Base-by-base conservation (phyloP, 768 basidiomycete species). In the Phylloporus arenicola region DNA sequence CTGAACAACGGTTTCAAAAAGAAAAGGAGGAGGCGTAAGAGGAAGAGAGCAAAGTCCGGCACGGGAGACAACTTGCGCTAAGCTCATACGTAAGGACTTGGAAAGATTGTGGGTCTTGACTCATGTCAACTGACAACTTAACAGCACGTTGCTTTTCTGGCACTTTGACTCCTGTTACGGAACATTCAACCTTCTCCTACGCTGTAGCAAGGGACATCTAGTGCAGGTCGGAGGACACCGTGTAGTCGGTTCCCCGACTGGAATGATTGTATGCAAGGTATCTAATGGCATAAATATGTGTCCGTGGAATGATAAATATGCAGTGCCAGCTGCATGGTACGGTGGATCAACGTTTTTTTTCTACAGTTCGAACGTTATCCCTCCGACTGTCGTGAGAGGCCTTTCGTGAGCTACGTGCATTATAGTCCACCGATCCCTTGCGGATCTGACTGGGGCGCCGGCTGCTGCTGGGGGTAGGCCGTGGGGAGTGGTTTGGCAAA, bases 11-110 rank as follows among this genome's bases (percentile, higher is more conserved):
- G 59, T 54, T 64, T 74, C 30, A 83, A 77, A 60, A 83, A 78
- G 70, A 84, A 73, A 55, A 72, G 78, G 7, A 78, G 68, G 63
- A 70, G 76, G 53, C 74, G 70, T 50, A 81, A 76, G 59, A 80
- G 75, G 58, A 82, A 76, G 67, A 81, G 77, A 58, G 68, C 68
- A 47, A 70, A 65, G 24, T 27, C 57, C 45, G 56, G 51, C 49
- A 61, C 61, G 40, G 55, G 47, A 54, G 53, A 56, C 48, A 52
- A 45, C 20, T 45, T 35, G 42, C 51, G 29, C 35, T 59, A 42
- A 51, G n/a, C 31, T 35, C 14, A 48, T 57, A 62, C 57, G 58
- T 58, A 60, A 58, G 24, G 10, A 24, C 20, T 14, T 29, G 7
- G 22, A 40, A 17, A 14, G 13, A 24, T 33, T 34, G 33, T 25